Evolutionary conservation across 805 yeast species (phyloP).

Genomic region (Naumovozyma baii): DNA sequence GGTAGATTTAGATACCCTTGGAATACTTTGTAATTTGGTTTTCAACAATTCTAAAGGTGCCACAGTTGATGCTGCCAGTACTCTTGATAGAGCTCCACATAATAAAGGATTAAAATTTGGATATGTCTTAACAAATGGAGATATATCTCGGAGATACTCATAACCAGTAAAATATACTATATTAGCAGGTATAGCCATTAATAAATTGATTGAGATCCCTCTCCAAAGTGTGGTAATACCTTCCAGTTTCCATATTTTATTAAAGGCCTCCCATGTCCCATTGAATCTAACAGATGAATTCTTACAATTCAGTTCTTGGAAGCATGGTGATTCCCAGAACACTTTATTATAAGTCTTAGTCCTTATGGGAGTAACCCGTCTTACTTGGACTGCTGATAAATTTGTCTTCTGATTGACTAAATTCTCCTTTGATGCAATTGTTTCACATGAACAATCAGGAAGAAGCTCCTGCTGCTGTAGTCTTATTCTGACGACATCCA

Average conservation of each 20-base stretch:
- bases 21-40: slow-evolving; percentile 86
- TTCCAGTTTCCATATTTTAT: slow-evolving; percentile 56
- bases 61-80: slow-evolving; percentile 71
- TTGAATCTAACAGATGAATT: slow-evolving; percentile 31
- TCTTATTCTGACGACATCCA: slow-evolving; percentile 70
- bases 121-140: slow-evolving; percentile 38
- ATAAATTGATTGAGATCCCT: slow-evolving; percentile 69
- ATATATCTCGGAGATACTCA: slow-evolving; percentile 71
- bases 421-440: background rate
- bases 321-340: slow-evolving; percentile 29
- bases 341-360: slow-evolving; percentile 1
- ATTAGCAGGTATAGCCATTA: slow-evolving; percentile 89
- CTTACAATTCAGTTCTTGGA: slow-evolving; percentile 25
- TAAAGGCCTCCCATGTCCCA: slow-evolving; percentile 70
- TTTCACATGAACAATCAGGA: slow-evolving; percentile 33
- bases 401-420: slow-evolving; percentile 2
- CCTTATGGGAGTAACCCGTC: background rate
- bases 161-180: slow-evolving; percentile 92
- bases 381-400: background rate
- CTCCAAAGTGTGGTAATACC: slow-evolving; percentile 78
- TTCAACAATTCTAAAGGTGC: slow-evolving; percentile 83
- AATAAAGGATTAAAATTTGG: slow-evolving; percentile 56
- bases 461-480: slow-evolving; percentile 68
- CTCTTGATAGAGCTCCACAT: slow-evolving; percentile 80
- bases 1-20: slow-evolving; percentile 33